These are phyloP conservation scores for Chalara sp. DNA, from an alignment of 2,329 filamentous ascomycete genomes.

Conservation along the genomic window DNA sequence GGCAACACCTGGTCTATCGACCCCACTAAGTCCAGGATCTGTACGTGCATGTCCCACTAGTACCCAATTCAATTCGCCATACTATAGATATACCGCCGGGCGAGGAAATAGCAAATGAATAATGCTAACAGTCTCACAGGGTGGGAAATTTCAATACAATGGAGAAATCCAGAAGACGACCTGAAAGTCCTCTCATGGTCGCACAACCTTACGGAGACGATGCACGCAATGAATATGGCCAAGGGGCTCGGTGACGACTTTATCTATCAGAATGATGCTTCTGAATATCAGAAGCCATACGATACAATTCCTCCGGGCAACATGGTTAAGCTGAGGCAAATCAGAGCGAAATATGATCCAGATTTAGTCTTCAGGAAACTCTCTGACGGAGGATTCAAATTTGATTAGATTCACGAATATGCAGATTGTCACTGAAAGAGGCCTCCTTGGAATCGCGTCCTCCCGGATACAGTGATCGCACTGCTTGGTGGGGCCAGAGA, in stretches of 20 bases:
- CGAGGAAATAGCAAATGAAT: background rate
- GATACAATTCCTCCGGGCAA: constrained; percentile 27
- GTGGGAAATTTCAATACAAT: background rate
- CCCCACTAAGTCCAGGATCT: background rate
- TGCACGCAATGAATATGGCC: background rate
- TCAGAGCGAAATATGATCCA: constrained; percentile 18
- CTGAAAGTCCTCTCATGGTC: background rate
- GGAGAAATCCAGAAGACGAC: background rate
- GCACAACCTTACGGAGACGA: background rate
- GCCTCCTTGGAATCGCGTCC: too few species aligned
- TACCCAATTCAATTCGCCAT: background rate
- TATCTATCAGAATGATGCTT: constrained; percentile 10
- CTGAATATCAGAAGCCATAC: constrained; percentile 26
- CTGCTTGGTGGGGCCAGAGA: too few species aligned
- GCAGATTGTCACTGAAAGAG: too few species aligned
- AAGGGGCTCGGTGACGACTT: background rate
- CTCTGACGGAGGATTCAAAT: constrained; percentile 1
- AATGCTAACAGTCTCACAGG: background rate
- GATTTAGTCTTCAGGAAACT: constrained; percentile 9
- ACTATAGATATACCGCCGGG: background rate
- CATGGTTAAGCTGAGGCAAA: constrained; percentile 16
- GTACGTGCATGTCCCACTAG: background rate
- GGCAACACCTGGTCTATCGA: constrained; percentile 29
- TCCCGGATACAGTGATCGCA: too few species aligned
- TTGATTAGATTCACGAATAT: background rate